Evolutionary conservation across 257 asterid species (phyloP), one percentile per base, ranked within the genome.

Genomic region (Salvia splendens): DNA sequence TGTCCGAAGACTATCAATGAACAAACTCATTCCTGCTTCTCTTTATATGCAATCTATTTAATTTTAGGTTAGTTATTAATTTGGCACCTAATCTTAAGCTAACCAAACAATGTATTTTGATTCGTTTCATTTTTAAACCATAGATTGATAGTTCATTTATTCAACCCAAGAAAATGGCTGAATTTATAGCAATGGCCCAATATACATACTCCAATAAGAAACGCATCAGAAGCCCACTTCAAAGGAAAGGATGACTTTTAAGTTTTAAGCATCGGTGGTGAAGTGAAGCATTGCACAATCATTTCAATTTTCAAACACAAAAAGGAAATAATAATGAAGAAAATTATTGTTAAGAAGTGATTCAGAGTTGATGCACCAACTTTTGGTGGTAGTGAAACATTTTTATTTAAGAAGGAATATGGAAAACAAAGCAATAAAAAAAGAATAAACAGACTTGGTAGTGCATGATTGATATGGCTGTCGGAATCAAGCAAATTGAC

Each of bases 401-500:
- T 5, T 70, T 28, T 12, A 47, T 33, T 65, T 20, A 6, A 6
- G 60, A 35, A 64, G 58, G 12, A 28, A 70, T 33, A 10, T 5
- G 4, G 0, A 56, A 69, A 51, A 45, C 0, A 36, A 36, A 20
- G 33, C 7, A 12, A 54, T 1, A 38, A 33, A 36, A 50, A 28
- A 12, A 5, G 6, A 61, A 43, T 6, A 67, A 67, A 56, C 8
- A 56, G 64, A 60, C 24, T 51, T 73, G 15, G 70, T 59, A 66
- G 72, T 76, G 71, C 72, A 74, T 78, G 71, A 77, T 70, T 80
- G 83, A 80, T 79, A 70, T 79, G 76, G 85, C 74, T 78, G 89
- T 85, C 82, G 86, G 87, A 82, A 75, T 83, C 66, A 64, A 68
- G 65, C 32, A 75, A 66, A 65, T 67, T 81, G 81, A 78, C 84